Evolutionary conservation across 139 green algal genomes (phyloP), one percentile per base, ranked within the genome.

Genomic region (Chlorella sp.): DNA sequence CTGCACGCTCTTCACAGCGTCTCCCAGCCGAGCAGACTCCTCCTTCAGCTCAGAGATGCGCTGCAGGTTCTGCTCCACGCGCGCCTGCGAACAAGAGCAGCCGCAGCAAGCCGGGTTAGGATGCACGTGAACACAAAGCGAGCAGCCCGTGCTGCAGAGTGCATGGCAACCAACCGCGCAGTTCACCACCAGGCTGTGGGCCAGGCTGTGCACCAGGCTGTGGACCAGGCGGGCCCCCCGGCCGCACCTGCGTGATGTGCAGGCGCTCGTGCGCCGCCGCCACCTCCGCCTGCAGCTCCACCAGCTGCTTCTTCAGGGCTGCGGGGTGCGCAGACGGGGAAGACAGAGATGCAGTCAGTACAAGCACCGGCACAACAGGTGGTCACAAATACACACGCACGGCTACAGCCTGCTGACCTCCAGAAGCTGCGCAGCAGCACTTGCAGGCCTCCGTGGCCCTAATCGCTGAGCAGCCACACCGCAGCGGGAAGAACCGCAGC

Each of bases 31-130:
- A 20, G 28, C 88, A 54, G 92, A 91, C 62, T 96, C 93, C 46
- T 89, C 85, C 81, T 95, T 96, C 16, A 97, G 90, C 56, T 94
- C 86, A n/a, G 90, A 88, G 19, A 97, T 89, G 43, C 93, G 92
- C 24, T 88, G 65, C 36, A 97, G 70, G 87, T 97, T 97, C 56
- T 92, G 80, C 34, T 93, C 83, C 30, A 97, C 91, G 11, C 92
- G 89, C 3, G 65, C 84, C 67, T 60, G 51, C 51, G 16, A 60
- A 3, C 11, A 11, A 60, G n/a, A n/a, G n/a, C n/a, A n/a, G n/a
- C n/a, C n/a, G n/a, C n/a, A n/a, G n/a, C n/a, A n/a, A n/a, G n/a
- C n/a, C n/a, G n/a, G n/a, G n/a, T n/a, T n/a, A n/a, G n/a, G n/a
- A n/a, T n/a, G n/a, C n/a, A n/a, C n/a, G n/a, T n/a, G n/a, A n/a